Evolutionary conservation across 345 rosid species (phyloP).

Genomic region (Dimocarpus longan): DNA sequence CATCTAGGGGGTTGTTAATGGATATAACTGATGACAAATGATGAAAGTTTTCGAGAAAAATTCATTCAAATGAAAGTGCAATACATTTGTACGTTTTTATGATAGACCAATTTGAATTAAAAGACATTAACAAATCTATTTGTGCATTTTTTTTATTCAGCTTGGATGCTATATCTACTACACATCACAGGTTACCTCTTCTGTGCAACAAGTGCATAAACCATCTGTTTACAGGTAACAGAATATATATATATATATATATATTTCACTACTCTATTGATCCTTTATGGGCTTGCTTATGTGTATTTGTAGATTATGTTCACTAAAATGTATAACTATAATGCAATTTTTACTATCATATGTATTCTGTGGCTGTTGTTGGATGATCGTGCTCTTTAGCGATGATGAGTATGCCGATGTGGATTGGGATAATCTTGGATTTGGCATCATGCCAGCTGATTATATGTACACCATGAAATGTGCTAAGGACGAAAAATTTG

Average conservation of each 20-base stretch:
- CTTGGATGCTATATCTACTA: slow-evolving; percentile 26
- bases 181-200: slow-evolving; percentile 40
- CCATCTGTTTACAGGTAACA: slow-evolving; percentile 35
- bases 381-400: slow-evolving; percentile 21
- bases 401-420: slow-evolving; percentile 66
- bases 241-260: too few species aligned
- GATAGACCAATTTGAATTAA: too few species aligned
- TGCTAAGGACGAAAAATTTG: slow-evolving; percentile 45
- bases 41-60: neutral
- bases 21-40: neutral
- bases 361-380: neutral
- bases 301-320: neutral
- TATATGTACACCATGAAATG: slow-evolving; percentile 76
- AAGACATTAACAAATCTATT: too few species aligned
- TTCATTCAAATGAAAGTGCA: neutral
- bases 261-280: neutral
- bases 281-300: neutral
- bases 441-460: slow-evolving; percentile 62
- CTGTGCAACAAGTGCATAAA: slow-evolving; percentile 25
- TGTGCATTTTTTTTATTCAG: slow-evolving; percentile 12
- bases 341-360: neutral
- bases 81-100: neutral
- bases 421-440: slow-evolving; percentile 91
- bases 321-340: too few species aligned
- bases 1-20: neutral